Percentiles rank a stretch among this genome's conserved stretches.
Evolutionary conservation across 2,329 filamentous ascomycete genomes (phyloP).

Genomic region (Neoascochyta sp.): DNA sequence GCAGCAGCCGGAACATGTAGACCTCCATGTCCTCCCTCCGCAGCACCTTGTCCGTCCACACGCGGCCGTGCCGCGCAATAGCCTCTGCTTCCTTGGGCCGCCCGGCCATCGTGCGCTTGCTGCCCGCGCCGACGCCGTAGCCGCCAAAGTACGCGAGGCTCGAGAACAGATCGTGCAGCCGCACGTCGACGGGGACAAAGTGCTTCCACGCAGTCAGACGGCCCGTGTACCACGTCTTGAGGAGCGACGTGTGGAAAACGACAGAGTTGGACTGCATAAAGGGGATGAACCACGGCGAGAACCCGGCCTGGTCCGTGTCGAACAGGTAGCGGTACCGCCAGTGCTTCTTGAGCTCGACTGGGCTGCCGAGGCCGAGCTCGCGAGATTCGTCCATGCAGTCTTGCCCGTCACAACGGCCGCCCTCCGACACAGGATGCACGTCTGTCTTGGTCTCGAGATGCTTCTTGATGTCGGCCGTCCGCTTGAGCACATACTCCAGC

Average conservation of each 20-base stretch:
- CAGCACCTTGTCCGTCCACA: conserved; percentile 35
- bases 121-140: conserved; percentile 21
- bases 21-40: conserved; percentile 65
- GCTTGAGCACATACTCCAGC: conserved; percentile 56
- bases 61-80: conserved; percentile 31
- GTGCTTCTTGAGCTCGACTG: conserved; percentile 54
- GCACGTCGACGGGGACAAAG: conserved; percentile 72
- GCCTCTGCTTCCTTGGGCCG: conserved; percentile 27
- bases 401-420: conserved; percentile 52
- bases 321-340: conserved; percentile 68
- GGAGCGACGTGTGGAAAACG: conserved; percentile 68
- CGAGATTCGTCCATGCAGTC: conserved; percentile 53
- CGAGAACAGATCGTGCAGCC: conserved; percentile 69
- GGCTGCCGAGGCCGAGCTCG: conserved; percentile 50
- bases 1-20: conserved; percentile 71
- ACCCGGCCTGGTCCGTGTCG: conserved; percentile 65
- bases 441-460: conserved; percentile 50
- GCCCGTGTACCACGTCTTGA: conserved; percentile 75
- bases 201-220: conserved; percentile 73
- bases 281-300: conserved; percentile 62
- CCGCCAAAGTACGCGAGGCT: conserved; percentile 67
- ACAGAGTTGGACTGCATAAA: conserved; percentile 64
- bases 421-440: conserved; percentile 57
- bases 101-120: conserved; percentile 26
- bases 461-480: conserved; percentile 52